phyloP scores from a whole-genome alignment of 169 alveolate genomes.

The Miamiensis avidus region DNA sequence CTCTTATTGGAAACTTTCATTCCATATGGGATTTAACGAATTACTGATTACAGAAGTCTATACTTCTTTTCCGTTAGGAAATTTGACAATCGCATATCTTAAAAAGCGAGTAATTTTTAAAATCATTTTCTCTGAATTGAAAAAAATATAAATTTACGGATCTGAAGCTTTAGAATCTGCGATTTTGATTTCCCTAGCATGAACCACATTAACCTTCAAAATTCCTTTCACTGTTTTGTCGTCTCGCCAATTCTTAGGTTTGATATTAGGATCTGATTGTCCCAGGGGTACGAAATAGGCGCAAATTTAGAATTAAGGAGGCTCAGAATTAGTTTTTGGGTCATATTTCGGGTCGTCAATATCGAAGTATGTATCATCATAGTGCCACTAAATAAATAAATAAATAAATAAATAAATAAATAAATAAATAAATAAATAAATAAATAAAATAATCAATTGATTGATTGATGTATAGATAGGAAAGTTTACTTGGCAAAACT shows the following conservation, averaged over 20 bases:
- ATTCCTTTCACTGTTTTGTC: slow-evolving; percentile 30
- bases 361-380: background rate
- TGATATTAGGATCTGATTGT: slow-evolving; percentile 33
- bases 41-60: background rate
- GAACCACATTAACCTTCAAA: slow-evolving; percentile 26
- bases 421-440: too few species aligned
- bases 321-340: background rate
- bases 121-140: background rate
- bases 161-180: slow-evolving; percentile 17
- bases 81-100: background rate
- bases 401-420: too few species aligned
- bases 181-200: slow-evolving; percentile 31
- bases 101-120: background rate
- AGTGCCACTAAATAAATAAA: too few species aligned
- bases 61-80: background rate
- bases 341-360: background rate
- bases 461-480: too few species aligned
- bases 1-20: background rate
- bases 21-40: background rate
- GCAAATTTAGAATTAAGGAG: slow-evolving; percentile 12
- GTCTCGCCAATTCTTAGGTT: slow-evolving; percentile 33
- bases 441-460: too few species aligned
- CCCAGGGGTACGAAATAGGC: slow-evolving; percentile 46
- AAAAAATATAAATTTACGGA: slow-evolving; percentile 16
- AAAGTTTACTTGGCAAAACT: too few species aligned